Evolutionary conservation across 306 rosid genomes (phyloP).

Genomic region (Fragaria nilgerrensis): DNA sequence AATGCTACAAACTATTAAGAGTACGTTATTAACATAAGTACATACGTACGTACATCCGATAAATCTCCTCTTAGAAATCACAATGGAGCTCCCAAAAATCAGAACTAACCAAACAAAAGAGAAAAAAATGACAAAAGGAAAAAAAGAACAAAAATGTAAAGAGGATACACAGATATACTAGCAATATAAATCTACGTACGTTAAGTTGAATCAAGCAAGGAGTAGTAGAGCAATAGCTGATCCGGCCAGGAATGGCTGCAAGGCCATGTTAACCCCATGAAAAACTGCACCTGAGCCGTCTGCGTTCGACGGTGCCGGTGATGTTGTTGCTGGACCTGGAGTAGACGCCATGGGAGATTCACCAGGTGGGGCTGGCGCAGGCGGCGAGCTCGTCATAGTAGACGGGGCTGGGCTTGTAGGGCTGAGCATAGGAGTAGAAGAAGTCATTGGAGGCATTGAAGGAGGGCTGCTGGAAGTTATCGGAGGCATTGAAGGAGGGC

Average conservation of each 20-base stretch:
- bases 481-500: background rate
- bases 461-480: background rate
- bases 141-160: background rate
- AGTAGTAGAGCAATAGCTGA: slow-evolving; percentile 20
- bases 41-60: slow-evolving; percentile 7
- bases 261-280: slow-evolving; percentile 32
- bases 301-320: slow-evolving; percentile 11
- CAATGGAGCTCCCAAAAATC: slow-evolving; percentile 35
- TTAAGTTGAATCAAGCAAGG: slow-evolving; percentile 15
- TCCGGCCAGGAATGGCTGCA: slow-evolving; percentile 39
- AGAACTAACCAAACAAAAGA: slow-evolving; percentile 1
- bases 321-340: background rate
- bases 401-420: background rate
- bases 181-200: slow-evolving; percentile 14
- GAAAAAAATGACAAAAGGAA: background rate
- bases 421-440: background rate
- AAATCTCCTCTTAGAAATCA: slow-evolving; percentile 28
- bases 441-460: background rate
- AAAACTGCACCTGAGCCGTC: slow-evolving; percentile 15
- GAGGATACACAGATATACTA: slow-evolving; percentile 25
- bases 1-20: slow-evolving; percentile 34
- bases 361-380: background rate
- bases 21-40: background rate
- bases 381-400: slow-evolving; percentile 11
- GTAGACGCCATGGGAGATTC: background rate